A percentile compares a stretch with the other conserved stretches of the same genome.
Conservation (phyloP, 148 eudicot genomes). For the Nyssa sinensis region DNA sequence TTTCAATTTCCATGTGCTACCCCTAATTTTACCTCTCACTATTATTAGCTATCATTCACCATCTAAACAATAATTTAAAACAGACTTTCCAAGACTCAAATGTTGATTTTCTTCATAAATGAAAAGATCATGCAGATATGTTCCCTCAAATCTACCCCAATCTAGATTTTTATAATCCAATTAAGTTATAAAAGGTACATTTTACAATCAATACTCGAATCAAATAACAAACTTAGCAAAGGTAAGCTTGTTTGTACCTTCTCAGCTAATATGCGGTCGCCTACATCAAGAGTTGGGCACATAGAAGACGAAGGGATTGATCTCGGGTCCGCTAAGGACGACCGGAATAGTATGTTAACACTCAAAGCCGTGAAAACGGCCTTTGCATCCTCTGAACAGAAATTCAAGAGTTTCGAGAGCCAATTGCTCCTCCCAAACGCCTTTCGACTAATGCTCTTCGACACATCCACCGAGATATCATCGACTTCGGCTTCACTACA, state of each 20-base stretch:
- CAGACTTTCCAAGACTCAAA: too few species aligned
- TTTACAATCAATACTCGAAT: too few species aligned
- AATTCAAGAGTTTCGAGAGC: slow-evolving; percentile 45
- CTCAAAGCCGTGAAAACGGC: slow-evolving; percentile 79
- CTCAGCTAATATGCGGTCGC: slow-evolving; percentile 84
- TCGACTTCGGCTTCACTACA: slow-evolving; percentile 6
- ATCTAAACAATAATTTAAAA: too few species aligned
- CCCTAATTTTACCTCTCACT: too few species aligned
- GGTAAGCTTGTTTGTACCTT: slow-evolving; percentile 48
- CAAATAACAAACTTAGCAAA: too few species aligned
- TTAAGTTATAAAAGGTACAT: too few species aligned
- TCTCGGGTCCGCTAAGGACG: slow-evolving; percentile 76
- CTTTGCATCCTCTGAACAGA: slow-evolving; percentile 72
- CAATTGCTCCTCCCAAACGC: slow-evolving; percentile 29
- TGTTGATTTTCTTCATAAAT: too few species aligned
- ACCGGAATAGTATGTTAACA: slow-evolving; percentile 59
- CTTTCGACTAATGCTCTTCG: slow-evolving; percentile 9
- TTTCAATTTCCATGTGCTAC: too few species aligned
- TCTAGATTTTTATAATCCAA: too few species aligned
- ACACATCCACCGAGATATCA: slow-evolving; percentile 17
- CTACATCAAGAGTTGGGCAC: slow-evolving; percentile 79
- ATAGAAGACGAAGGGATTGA: slow-evolving; percentile 84
- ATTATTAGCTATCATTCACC: too few species aligned
- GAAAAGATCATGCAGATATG: too few species aligned
- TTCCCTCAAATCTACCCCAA: too few species aligned